phyloP scores from a whole-genome alignment of 208 protist genomes.

The Leishmania major region DNA sequence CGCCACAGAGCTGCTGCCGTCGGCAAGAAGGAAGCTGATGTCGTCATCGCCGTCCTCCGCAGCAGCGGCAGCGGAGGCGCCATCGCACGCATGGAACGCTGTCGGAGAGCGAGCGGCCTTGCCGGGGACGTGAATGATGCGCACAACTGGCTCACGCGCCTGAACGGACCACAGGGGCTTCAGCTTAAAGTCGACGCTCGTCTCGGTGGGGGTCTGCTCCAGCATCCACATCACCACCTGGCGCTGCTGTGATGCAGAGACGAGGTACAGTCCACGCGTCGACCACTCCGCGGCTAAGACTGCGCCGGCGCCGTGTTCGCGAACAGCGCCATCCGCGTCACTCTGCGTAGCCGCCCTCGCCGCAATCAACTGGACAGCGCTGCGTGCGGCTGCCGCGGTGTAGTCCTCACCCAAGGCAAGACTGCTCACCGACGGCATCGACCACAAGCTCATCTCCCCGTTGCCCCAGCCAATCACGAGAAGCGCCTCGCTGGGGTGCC shows the following conservation, averaged over 20 bases:
- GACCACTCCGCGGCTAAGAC: slow-evolving; percentile 68
- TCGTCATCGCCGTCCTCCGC: slow-evolving; percentile 53
- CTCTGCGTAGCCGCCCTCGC: slow-evolving; percentile 40
- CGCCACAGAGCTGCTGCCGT: slow-evolving; percentile 41
- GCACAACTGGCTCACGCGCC: slow-evolving; percentile 40
- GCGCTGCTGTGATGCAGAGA: slow-evolving; percentile 62
- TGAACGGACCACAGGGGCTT: slow-evolving; percentile 76
- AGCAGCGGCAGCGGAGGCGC: neutral
- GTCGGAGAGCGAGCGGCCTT: neutral
- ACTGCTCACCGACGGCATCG: slow-evolving; percentile 35
- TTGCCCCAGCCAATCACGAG: slow-evolving; percentile 86
- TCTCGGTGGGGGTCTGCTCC: slow-evolving; percentile 45
- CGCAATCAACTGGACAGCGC: slow-evolving; percentile 37
- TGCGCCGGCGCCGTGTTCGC: slow-evolving; percentile 60
- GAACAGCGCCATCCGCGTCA: slow-evolving; percentile 60
- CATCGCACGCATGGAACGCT: neutral
- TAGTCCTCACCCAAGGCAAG: slow-evolving; percentile 38
- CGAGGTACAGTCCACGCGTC: slow-evolving; percentile 50
- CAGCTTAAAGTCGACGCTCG: slow-evolving; percentile 36
- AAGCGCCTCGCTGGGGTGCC: slow-evolving; percentile 81
- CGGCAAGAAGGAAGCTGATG: slow-evolving; percentile 70
- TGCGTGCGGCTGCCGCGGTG: slow-evolving; percentile 13
- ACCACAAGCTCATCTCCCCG: slow-evolving; percentile 78
- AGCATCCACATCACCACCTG: slow-evolving; percentile 72
- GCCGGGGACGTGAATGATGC: slow-evolving; percentile 50